Conservation (phyloP, 768 basidiomycete species). For the Coprinopsis marcescibilis region DNA sequence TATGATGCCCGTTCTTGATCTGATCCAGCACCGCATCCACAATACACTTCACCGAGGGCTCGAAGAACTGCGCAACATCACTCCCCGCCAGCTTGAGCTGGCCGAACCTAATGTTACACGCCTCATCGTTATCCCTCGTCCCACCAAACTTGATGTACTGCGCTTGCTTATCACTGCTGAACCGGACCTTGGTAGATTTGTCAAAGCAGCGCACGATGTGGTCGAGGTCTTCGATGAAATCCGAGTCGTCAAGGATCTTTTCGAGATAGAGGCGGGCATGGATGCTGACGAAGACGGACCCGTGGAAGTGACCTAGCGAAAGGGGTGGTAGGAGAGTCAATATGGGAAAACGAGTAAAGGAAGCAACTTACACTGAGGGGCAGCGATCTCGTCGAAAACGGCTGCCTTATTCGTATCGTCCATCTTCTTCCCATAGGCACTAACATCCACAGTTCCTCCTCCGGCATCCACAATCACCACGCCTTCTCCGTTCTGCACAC, state of each 20-base stretch:
- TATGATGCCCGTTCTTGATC: constrained; percentile 19
- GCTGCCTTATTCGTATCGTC: constrained; percentile 29
- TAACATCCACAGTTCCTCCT: constrained; percentile 55
- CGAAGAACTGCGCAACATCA: constrained; percentile 32
- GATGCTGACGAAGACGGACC: constrained; percentile 46
- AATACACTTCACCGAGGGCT: constrained; percentile 32
- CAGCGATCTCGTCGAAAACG: constrained; percentile 47
- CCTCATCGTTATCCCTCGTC: constrained; percentile 33
- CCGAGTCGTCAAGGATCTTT: constrained; percentile 35
- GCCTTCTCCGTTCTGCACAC: constrained; percentile 33
- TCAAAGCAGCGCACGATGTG: constrained; percentile 41
- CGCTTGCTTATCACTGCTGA: constrained; percentile 31
- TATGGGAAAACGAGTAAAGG: no score
- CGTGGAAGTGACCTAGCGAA: constrained; percentile 38
- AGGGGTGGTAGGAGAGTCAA: not conserved
- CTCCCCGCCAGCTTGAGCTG: constrained; percentile 39
- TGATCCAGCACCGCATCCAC: constrained; percentile 26
- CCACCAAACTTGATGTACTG: constrained; percentile 46
- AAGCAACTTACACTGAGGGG: constrained; percentile 31
- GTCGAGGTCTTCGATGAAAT: constrained; percentile 35
- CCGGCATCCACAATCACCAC: constrained; percentile 54
- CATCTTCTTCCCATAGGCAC: constrained; percentile 34
- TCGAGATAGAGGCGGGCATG: constrained; percentile 34
- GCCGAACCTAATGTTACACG: constrained; percentile 38
- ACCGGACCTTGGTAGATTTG: constrained; percentile 42